Conservation (phyloP, 192 early-diverging fungal species). For the Linderina pennispora region DNA sequence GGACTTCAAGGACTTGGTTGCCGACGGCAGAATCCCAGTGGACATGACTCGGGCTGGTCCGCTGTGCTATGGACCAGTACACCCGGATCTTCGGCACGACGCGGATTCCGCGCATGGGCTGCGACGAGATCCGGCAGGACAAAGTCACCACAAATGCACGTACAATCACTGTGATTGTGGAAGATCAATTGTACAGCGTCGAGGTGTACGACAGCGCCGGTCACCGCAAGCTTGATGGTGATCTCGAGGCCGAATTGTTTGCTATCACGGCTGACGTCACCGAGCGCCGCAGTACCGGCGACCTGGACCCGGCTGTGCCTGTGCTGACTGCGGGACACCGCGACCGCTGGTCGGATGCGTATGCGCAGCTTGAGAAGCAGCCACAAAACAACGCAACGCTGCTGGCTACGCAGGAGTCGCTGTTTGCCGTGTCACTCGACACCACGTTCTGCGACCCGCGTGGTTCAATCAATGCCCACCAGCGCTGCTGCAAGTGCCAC, state of each 20-base stretch:
- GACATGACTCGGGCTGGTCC: conserved; percentile 64
- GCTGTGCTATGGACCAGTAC: conserved; percentile 86
- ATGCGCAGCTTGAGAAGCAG: conserved; percentile 57
- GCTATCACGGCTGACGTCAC: conserved; percentile 52
- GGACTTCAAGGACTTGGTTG: conserved; percentile 69
- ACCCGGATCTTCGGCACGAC: conserved; percentile 69
- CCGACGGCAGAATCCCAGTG: conserved; percentile 49
- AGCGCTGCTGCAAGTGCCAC: conserved; percentile 23
- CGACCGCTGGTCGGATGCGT: conserved; percentile 72
- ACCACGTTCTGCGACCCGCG: conserved; percentile 50
- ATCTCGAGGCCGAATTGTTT: conserved; percentile 67
- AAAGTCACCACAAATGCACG: conserved; percentile 14
- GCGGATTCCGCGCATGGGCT: conserved; percentile 69
- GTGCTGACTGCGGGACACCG: conserved; percentile 75
- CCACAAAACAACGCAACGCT: conserved; percentile 57
- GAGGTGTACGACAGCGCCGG: conserved; percentile 55
- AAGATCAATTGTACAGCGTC: conserved; percentile 76
- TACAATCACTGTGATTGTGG: conserved; percentile 57
- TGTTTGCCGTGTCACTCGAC: conserved; percentile 76
- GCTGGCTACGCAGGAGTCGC: conserved; percentile 57
- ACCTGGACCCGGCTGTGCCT: conserved; percentile 53
- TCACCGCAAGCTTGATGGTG: conserved; percentile 51
- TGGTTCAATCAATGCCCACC: conserved; percentile 22
- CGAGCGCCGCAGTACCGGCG: conserved; percentile 6
- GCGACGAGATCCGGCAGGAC: conserved; percentile 57